Evolutionary conservation across 2,329 filamentous ascomycete species (phyloP).

Genomic region (Scytalidium sp.): DNA sequence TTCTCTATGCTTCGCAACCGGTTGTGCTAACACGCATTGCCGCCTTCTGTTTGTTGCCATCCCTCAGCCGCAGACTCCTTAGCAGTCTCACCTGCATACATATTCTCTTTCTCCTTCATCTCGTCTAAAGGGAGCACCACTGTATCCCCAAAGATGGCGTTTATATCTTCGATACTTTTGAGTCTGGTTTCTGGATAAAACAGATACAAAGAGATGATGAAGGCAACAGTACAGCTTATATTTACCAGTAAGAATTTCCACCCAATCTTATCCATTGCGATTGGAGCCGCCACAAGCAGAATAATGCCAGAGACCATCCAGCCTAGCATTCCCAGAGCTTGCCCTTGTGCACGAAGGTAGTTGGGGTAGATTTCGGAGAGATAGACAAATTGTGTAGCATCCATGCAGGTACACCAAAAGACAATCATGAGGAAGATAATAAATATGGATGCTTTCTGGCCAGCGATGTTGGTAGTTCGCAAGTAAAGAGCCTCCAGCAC

Average conservation of each 20-base stretch:
- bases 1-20: too few species aligned
- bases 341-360: slow-evolving; percentile 8
- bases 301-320: not conserved
- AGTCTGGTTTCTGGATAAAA: too few species aligned
- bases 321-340: not conserved
- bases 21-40: too few species aligned
- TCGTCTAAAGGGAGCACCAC: too few species aligned
- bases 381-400: slow-evolving; percentile 3
- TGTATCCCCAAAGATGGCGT: too few species aligned
- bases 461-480: slow-evolving; percentile 1
- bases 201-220: too few species aligned
- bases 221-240: too few species aligned
- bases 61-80: too few species aligned
- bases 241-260: slow-evolving; percentile 5
- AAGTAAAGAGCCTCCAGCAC: slow-evolving; percentile 1
- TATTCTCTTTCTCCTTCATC: too few species aligned
- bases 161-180: too few species aligned
- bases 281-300: not conserved
- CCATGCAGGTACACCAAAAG: slow-evolving; percentile 7
- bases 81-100: too few species aligned
- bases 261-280: not conserved
- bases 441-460: slow-evolving; percentile 3
- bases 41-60: too few species aligned
- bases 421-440: slow-evolving; percentile 4
- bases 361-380: slow-evolving; percentile 8